These are phyloP conservation scores for Ampelomyces quisqualis DNA, from an alignment of 2,329 filamentous ascomycete species.

Conservation along the genomic window DNA sequence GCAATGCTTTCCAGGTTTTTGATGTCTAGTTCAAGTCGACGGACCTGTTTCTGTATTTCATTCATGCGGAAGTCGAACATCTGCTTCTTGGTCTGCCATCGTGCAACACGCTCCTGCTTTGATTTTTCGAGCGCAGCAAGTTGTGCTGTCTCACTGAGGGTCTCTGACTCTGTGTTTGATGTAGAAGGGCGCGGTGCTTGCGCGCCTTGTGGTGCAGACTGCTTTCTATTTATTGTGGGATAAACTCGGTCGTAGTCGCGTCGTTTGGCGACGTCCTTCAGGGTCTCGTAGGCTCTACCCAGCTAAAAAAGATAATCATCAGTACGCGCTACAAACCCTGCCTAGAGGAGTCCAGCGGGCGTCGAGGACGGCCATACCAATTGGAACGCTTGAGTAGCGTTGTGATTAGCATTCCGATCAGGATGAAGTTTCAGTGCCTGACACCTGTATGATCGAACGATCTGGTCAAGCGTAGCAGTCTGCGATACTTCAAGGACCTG, in stretches of 20 bases:
- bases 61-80: constrained; percentile 14
- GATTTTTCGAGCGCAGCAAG: constrained; percentile 30
- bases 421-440: constrained; percentile 43
- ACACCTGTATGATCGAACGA: constrained; percentile 37
- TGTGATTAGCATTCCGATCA: constrained; percentile 31
- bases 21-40: constrained; percentile 30
- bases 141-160: constrained; percentile 22
- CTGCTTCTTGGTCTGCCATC: constrained; percentile 28
- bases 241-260: constrained; percentile 39
- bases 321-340: constrained; percentile 4
- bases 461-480: constrained; percentile 26
- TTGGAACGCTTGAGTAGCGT: constrained; percentile 43
- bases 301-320: constrained; percentile 25
- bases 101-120: constrained; percentile 31
- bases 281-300: constrained; percentile 40
- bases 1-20: constrained; percentile 24
- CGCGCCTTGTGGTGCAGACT: constrained; percentile 2
- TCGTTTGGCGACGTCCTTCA: constrained; percentile 36
- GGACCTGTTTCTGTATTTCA: constrained; percentile 19
- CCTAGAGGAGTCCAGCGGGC: neutral
- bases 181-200: constrained; percentile 1
- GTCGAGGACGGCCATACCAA: constrained; percentile 23
- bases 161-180: constrained; percentile 12
- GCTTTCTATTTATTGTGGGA: constrained; percentile 19
- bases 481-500: constrained; percentile 33